Evolutionary conservation across 257 asterid species (phyloP).

Genomic region (Thymus mandschuricus): DNA sequence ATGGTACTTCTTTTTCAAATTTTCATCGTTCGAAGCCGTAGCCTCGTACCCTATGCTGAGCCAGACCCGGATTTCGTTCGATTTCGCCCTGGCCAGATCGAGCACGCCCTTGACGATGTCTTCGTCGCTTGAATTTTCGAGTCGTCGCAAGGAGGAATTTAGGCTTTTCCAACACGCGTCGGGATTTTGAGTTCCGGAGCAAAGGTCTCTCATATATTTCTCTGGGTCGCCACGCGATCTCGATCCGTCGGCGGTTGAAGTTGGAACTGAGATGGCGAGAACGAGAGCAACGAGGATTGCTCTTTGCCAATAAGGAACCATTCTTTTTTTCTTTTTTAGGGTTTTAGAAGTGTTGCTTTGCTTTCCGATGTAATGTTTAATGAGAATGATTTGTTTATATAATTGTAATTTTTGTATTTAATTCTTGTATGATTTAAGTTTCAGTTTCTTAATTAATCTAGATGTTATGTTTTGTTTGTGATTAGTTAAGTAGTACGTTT

Average conservation of each 20-base stretch:
- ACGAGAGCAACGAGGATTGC: constrained; percentile 15
- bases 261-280: constrained; percentile 2
- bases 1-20: constrained; percentile 24
- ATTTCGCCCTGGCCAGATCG: constrained; percentile 33
- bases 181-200: constrained; percentile 26
- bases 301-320: neutral
- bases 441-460: neutral
- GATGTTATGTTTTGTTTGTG: neutral
- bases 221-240: neutral
- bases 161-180: constrained; percentile 26
- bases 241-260: neutral
- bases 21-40: constrained; percentile 6
- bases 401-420: neutral
- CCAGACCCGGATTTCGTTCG: neutral
- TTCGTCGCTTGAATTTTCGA: neutral
- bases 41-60: constrained; percentile 1
- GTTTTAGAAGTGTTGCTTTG: neutral
- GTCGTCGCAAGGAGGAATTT: constrained; percentile 9
- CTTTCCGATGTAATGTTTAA: neutral
- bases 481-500: too few relatives aligned
- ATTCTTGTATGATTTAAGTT: neutral
- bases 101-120: constrained; percentile 17
- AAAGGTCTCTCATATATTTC: constrained; percentile 24
- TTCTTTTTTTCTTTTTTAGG: neutral
- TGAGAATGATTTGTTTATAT: neutral